A percentile compares a stretch with the other conserved stretches of the same genome.
These are phyloP conservation scores for Thermoascus crustaceus DNA, from an alignment of 2,329 filamentous ascomycete species.

Conservation along the genomic window DNA sequence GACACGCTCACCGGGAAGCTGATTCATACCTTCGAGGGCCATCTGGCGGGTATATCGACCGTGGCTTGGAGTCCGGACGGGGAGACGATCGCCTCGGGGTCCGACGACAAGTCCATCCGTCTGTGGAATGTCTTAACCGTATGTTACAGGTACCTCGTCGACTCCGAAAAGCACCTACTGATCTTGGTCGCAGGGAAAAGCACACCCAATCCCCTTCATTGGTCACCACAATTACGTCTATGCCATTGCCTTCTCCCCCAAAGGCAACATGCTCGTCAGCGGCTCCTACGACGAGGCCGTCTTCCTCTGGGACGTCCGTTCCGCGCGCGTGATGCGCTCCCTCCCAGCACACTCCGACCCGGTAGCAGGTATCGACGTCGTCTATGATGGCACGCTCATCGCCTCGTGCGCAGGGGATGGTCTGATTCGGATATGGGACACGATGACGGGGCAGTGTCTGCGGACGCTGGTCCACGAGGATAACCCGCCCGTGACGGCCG, in stretches of 20 bases:
- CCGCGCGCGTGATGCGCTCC: conserved; percentile 77
- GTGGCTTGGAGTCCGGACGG: conserved; percentile 92
- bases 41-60: conserved; percentile 85
- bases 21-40: conserved; percentile 82
- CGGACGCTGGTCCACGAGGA: conserved; percentile 94
- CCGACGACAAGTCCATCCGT: conserved; percentile 91
- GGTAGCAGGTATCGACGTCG: conserved; percentile 87
- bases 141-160: too few relatives aligned
- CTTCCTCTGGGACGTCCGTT: conserved; percentile 91
- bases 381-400: conserved; percentile 82
- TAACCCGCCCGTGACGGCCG: conserved; percentile 79
- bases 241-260: conserved; percentile 89
- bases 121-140: conserved; percentile 68
- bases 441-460: conserved; percentile 86
- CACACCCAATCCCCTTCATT: conserved; percentile 55
- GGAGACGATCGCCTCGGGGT: conserved; percentile 77
- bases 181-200: conserved; percentile 39
- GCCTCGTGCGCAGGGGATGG: conserved; percentile 89
- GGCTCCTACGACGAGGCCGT: conserved; percentile 97
- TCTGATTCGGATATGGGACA: conserved; percentile 91
- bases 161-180: conserved; percentile 1
- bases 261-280: conserved; percentile 92
- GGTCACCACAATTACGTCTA: conserved; percentile 97
- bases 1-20: conserved; percentile 67
- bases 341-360: conserved; percentile 93